phyloP scores from a whole-genome alignment of 352 stramenopile species.

The Aphanomyces stellatus region DNA sequence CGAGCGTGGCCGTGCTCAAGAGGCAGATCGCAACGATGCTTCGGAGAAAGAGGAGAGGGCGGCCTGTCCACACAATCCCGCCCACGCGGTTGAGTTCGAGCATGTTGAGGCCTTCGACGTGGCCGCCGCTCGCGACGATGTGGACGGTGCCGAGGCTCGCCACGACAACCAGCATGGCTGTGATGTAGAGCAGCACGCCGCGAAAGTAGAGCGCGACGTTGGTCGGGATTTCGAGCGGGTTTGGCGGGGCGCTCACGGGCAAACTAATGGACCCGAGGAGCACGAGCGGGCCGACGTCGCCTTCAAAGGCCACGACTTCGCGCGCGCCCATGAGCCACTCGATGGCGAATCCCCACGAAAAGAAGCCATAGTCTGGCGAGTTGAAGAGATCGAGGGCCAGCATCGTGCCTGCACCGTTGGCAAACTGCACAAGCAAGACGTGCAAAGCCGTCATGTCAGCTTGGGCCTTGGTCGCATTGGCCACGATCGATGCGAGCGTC shows the following conservation, averaged over 20 bases:
- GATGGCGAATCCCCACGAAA: not conserved
- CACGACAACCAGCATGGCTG: not conserved
- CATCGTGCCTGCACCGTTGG: not conserved
- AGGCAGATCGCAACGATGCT: not conserved
- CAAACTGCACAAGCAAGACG: not conserved
- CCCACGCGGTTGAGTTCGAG: constrained; percentile 6
- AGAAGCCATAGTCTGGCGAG: not conserved
- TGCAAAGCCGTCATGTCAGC: not conserved
- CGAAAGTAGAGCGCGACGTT: not conserved
- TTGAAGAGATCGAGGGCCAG: not conserved
- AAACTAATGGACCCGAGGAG: not conserved
- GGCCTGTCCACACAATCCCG: not conserved
- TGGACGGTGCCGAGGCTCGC: not conserved
- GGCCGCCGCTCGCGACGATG: not conserved
- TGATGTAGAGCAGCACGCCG: not conserved
- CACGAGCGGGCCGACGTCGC: not conserved
- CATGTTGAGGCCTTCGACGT: not conserved
- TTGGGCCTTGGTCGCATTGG: too few relatives aligned
- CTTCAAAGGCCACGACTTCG: constrained; percentile 5
- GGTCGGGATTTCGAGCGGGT: not conserved
- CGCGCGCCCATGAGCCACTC: not conserved
- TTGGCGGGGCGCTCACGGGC: too few relatives aligned
- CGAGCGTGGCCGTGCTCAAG: not conserved
- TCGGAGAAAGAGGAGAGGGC: not conserved
- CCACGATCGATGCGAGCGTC: not conserved